Percentiles rank a stretch among this genome's conserved stretches.
Evolutionary conservation across 768 basidiomycete species (phyloP).

Genomic region (Dentipellis sp.): DNA sequence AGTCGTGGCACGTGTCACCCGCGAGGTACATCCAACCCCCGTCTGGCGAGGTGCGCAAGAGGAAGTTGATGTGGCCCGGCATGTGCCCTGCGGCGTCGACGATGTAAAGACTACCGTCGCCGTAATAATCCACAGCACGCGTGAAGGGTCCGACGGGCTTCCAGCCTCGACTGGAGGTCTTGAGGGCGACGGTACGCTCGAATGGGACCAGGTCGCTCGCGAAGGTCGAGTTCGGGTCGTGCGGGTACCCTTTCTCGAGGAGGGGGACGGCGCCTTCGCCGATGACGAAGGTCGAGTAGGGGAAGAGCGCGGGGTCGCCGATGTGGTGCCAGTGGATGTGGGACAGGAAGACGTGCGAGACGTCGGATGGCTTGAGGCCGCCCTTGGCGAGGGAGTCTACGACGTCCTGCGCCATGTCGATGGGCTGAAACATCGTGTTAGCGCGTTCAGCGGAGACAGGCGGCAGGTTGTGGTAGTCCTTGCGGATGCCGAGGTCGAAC

Average conservation of each 20-base stretch:
- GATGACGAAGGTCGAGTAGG: conserved; percentile 8
- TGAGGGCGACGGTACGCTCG: neutral
- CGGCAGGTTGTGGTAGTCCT: conserved; percentile 3
- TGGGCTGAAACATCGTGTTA: neutral
- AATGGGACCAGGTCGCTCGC: neutral
- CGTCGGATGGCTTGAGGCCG: conserved; percentile 5
- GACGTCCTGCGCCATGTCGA: neutral
- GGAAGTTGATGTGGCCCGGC: conserved; percentile 12
- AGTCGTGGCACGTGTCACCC: conserved; percentile 8
- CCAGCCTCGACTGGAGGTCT: neutral
- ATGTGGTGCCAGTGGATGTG: conserved; percentile 14
- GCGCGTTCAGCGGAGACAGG: neutral
- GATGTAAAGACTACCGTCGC: conserved; percentile 12
- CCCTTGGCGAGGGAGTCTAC: conserved; percentile 6
- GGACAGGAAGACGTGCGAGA: conserved; percentile 3
- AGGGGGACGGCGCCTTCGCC: conserved; percentile 2
- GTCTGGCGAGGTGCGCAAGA: conserved; percentile 12
- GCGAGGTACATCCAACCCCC: conserved; percentile 10
- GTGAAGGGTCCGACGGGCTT: conserved; percentile 9
- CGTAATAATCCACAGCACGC: conserved; percentile 11
- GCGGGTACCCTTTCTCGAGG: conserved; percentile 3
- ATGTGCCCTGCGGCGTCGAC: conserved; percentile 16
- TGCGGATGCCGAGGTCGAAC: conserved; percentile 11
- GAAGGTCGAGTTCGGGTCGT: neutral
- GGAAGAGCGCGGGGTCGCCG: conserved; percentile 7